Evolutionary conservation across 2,329 filamentous ascomycete species (phyloP), one percentile per base, ranked within the genome.

Genomic region (Thelonectria olida): DNA sequence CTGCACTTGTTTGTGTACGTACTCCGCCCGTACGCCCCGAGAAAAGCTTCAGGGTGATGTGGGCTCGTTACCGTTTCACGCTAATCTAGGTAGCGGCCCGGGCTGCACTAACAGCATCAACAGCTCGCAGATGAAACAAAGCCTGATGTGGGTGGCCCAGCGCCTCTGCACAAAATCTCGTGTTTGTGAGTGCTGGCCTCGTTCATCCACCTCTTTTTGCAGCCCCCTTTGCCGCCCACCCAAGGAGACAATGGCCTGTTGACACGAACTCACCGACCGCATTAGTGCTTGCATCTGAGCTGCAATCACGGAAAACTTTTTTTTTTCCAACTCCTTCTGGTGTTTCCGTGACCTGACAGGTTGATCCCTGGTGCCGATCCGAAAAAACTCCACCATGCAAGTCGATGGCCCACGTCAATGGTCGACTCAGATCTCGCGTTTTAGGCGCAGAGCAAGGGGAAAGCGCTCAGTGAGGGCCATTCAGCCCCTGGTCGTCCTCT

Each of bases 61-160:
- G 25, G 55, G 55, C 59, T n/a, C n/a, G n/a, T n/a, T 54, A 58
- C 44, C 58, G 61, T 71, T 69, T 69, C 66, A 63, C 68, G 62
- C 63, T 64, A 64, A 62, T 52, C 19, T 61, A 51, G 31, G 31
- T 3, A 34, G 59, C 27, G 47, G 44, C 34, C 57, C 54, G 45
- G 27, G 42, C 53, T 59, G 47, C 39, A 52, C 39, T 31, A 52
- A 52, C 31, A 38, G 31, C 44, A 34, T 10, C 42, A 47, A 28
- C 50, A 57, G 52, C 39, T 36, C 52, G 31, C 31, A 49, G 56
- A 44, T 65, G 57, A 64, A 64, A 65, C 61, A 41, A 31, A 39
- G 9, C 28, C 41, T 39, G 53, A 48, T 27, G 34, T 36, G 34
- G 19, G 34, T 36, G 34, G 19, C 19, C 20, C 31, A 31, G 44